These are phyloP conservation scores for Rhizopus sp. DNA, from an alignment of 371 early-diverging fungal species.

Conservation along the genomic window DNA sequence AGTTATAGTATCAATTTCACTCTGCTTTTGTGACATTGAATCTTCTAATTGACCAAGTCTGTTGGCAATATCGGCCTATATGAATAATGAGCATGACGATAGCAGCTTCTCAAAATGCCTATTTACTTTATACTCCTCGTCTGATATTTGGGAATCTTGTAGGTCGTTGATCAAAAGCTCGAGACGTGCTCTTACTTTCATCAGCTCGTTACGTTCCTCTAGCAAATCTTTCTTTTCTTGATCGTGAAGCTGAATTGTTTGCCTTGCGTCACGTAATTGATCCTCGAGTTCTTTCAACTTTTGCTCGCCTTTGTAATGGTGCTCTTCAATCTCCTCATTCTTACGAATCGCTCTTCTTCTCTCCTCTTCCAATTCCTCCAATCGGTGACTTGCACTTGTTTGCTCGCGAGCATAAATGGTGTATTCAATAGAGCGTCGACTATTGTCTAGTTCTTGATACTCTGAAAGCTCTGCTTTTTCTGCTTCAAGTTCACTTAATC, in stretches of 20 bases:
- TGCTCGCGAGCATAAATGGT: slow-evolving; percentile 90
- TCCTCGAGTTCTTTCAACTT: slow-evolving; percentile 2
- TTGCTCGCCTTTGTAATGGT: slow-evolving; percentile 1
- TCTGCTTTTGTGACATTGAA: slow-evolving; percentile 62
- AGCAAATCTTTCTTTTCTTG: slow-evolving; percentile 61
- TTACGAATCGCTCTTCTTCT: slow-evolving; percentile 33
- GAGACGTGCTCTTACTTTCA: slow-evolving; percentile 58
- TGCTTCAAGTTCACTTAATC: slow-evolving; percentile 86
- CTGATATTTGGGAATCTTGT: slow-evolving; percentile 49
- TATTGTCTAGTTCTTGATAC: slow-evolving; percentile 84
- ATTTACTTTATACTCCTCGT: slow-evolving; percentile 45
- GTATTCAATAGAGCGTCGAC: slow-evolving; percentile 90
- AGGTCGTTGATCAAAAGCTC: slow-evolving; percentile 60
- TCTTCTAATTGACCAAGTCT: slow-evolving; percentile 53
- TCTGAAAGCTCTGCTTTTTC: slow-evolving; percentile 92
- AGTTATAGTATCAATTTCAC: slow-evolving; percentile 48
- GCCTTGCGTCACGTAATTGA: slow-evolving; percentile 43
- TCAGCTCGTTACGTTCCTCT: slow-evolving; percentile 55
- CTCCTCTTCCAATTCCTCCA: slow-evolving; percentile 72
- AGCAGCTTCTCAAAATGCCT: not conserved
- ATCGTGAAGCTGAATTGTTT: slow-evolving; percentile 48
- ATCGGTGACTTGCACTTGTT: slow-evolving; percentile 69
- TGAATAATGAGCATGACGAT: not conserved
- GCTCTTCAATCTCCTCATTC: slow-evolving; percentile 32
- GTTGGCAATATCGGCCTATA: slow-evolving; percentile 32